A percentile compares a stretch with the other conserved stretches of the same genome.
Evolutionary conservation across 306 rosid genomes (phyloP).

Genomic region (Aeschynomene evenia): DNA sequence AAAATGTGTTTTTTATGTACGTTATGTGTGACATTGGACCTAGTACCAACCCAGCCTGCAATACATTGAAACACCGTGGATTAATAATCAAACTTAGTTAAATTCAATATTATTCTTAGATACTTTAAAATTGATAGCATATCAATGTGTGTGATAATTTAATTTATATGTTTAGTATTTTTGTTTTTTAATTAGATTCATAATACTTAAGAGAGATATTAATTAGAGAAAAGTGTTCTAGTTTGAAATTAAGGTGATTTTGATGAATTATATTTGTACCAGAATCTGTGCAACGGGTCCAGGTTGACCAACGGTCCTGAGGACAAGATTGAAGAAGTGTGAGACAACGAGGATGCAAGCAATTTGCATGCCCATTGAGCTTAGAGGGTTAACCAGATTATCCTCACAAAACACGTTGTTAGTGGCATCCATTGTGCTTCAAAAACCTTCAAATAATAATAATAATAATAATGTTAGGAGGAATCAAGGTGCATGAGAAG

Average conservation of each 20-base stretch:
- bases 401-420: slow-evolving; percentile 55
- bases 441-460: too few species aligned
- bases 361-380: slow-evolving; percentile 86
- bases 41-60: slow-evolving; percentile 80
- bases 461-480: background rate
- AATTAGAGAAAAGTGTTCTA: too few species aligned
- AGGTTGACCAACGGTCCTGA: slow-evolving; percentile 78
- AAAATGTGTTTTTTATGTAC: slow-evolving; percentile 41
- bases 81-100: background rate
- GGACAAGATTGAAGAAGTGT: slow-evolving; percentile 75
- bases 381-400: slow-evolving; percentile 68
- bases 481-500: slow-evolving; percentile 14
- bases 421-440: slow-evolving; percentile 75
- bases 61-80: slow-evolving; percentile 14
- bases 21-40: slow-evolving; percentile 72
- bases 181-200: too few species aligned
- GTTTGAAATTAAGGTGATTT: background rate
- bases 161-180: too few species aligned
- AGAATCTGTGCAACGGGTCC: slow-evolving; percentile 88
- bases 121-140: too few species aligned
- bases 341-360: slow-evolving; percentile 88
- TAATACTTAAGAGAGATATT: too few species aligned
- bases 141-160: too few species aligned
- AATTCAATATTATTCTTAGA: too few species aligned
- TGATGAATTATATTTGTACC: slow-evolving; percentile 30